Conservation (phyloP, 1,284 basidiomycete genomes). For the Cryptococcus amylolentus region DNA sequence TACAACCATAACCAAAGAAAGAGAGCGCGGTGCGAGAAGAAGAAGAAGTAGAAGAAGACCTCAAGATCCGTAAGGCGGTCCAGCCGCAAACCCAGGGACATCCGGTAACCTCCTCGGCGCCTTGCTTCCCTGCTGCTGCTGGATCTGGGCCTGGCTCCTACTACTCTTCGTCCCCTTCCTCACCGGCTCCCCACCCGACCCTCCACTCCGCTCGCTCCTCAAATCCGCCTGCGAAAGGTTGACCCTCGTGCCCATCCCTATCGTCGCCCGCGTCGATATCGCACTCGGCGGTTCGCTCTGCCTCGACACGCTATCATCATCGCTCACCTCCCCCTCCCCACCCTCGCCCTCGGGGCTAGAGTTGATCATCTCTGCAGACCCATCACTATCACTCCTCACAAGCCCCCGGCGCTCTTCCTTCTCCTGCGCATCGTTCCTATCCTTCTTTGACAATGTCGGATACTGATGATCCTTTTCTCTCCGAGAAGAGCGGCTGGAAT, state of each 20-base stretch:
- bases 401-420: constrained; percentile 14
- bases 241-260: constrained; percentile 2
- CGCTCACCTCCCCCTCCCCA: not conserved
- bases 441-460: constrained; percentile 9
- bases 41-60: not conserved
- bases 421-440: constrained; percentile 10
- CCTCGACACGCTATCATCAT: not conserved
- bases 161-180: too few relatives aligned
- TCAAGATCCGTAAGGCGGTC: constrained; percentile 1
- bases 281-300: not conserved
- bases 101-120: constrained; percentile 5
- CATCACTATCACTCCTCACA: constrained; percentile 6
- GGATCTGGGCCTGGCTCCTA: not conserved
- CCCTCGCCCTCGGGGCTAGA: not conserved
- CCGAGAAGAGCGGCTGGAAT: not conserved
- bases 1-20: not conserved
- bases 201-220: not conserved
- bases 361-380: not conserved
- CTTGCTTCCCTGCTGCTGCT: not conserved
- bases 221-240: not conserved
- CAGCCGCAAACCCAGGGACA: constrained; percentile 6
- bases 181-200: not conserved
- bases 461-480: constrained; percentile 9
- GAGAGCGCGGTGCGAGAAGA: too few relatives aligned
- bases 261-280: constrained; percentile 2